A percentile compares a stretch with the other conserved stretches of the same genome.
Conservation (phyloP, 2,329 filamentous ascomycete species). For the Ophiostoma himal-ulmi region DNA sequence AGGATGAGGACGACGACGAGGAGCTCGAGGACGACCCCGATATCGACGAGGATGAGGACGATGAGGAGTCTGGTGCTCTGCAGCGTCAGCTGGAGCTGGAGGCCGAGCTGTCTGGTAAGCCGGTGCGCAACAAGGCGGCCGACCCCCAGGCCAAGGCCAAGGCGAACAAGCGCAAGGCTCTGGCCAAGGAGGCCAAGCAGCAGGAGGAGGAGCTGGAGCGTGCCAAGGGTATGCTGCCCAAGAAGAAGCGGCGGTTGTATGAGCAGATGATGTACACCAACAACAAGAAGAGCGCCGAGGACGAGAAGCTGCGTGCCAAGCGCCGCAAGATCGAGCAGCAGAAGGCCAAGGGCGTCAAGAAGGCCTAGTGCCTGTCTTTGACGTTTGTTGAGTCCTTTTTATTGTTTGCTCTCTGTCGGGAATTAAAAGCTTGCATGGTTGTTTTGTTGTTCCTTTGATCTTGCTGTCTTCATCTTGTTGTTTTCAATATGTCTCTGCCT, state of each 20-base stretch:
- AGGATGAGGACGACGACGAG: slow-evolving; percentile 32
- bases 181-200: slow-evolving; percentile 63
- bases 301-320: slow-evolving; percentile 81
- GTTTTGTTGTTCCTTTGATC: background rate
- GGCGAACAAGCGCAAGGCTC: slow-evolving; percentile 63
- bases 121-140: slow-evolving; percentile 41
- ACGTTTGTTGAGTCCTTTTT: slow-evolving; percentile 5
- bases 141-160: slow-evolving; percentile 57
- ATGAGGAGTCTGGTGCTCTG: slow-evolving; percentile 54
- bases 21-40: slow-evolving; percentile 40
- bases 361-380: slow-evolving; percentile 26
- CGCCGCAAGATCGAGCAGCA: slow-evolving; percentile 79
- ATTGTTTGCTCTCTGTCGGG: slow-evolving; percentile 12
- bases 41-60: slow-evolving; percentile 41
- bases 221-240: slow-evolving; percentile 95
- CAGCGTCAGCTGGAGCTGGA: slow-evolving; percentile 86
- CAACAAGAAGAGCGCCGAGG: slow-evolving; percentile 85
- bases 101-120: slow-evolving; percentile 75
- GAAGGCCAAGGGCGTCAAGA: slow-evolving; percentile 38
- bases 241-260: slow-evolving; percentile 94
- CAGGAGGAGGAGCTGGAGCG: slow-evolving; percentile 86
- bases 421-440: background rate
- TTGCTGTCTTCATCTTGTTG: background rate
- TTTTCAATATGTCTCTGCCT: background rate
- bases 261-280: slow-evolving; percentile 98